A percentile compares a stretch with the other conserved stretches of the same genome.
Conservation (phyloP, 2,329 filamentous ascomycete genomes). For the Furcasterigmium sp. region DNA sequence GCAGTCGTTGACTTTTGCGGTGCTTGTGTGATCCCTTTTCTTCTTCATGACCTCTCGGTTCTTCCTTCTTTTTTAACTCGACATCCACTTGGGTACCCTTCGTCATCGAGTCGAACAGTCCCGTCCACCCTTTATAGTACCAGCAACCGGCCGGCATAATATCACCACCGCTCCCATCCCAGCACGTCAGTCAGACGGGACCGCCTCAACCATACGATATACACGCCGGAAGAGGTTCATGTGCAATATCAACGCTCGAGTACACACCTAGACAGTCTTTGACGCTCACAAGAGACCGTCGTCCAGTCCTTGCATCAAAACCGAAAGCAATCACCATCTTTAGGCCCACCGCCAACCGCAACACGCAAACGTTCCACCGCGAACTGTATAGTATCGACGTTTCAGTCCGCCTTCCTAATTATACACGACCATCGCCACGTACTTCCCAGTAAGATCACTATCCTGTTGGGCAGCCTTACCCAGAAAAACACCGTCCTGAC, state of each 20-base stretch:
- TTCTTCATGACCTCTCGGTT: constrained; percentile 43
- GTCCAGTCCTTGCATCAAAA: constrained; percentile 38
- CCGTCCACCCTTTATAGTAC: constrained; percentile 38
- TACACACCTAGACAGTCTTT: constrained; percentile 9
- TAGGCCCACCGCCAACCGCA: constrained; percentile 22
- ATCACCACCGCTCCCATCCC: constrained; percentile 5
- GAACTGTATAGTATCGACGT: constrained; percentile 17
- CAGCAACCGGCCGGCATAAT: constrained; percentile 7
- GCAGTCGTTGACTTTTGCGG: constrained; percentile 37
- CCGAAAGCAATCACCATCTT: constrained; percentile 20
- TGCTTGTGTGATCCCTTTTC: constrained; percentile 33
- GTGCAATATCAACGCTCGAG: constrained; percentile 20
- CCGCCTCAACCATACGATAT: neutral
- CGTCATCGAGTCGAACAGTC: constrained; percentile 20
- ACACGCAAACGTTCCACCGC: constrained; percentile 8
- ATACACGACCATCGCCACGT: too few relatives aligned
- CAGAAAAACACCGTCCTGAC: too few relatives aligned
- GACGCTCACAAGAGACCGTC: constrained; percentile 27
- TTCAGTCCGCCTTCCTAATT: neutral
- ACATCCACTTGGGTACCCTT: constrained; percentile 35
- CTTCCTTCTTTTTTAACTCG: constrained; percentile 44
- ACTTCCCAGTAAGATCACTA: too few relatives aligned
- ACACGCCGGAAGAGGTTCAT: constrained; percentile 5
- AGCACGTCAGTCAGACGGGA: too few relatives aligned
- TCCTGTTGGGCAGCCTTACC: constrained; percentile 14